Evolutionary conservation across 306 rosid species (phyloP).

Genomic region (Pyrus betulifolia): DNA sequence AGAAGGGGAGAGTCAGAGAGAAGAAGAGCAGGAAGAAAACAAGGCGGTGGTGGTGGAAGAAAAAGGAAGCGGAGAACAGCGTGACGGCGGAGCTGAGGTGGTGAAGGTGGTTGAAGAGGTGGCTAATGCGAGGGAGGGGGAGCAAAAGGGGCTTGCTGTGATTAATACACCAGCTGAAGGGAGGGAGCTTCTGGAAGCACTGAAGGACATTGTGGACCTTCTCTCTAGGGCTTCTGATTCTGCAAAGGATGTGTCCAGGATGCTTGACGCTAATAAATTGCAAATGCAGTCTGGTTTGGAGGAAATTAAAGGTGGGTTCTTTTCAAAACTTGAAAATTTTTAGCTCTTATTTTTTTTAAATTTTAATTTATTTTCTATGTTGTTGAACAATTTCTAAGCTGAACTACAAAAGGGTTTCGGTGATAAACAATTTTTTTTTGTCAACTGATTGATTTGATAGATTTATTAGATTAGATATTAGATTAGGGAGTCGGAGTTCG

Average conservation of each 20-base stretch:
- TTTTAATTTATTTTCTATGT: not conserved
- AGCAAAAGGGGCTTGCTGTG: conserved; percentile 48
- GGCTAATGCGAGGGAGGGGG: conserved; percentile 31
- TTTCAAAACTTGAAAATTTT: not conserved
- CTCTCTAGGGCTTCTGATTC: conserved; percentile 72
- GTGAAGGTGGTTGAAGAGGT: conserved; percentile 37
- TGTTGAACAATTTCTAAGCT: conserved; percentile 2
- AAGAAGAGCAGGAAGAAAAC: conserved; percentile 30
- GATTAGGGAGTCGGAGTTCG: no score
- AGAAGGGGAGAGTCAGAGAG: conserved; percentile 30
- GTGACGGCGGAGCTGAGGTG: conserved; percentile 36
- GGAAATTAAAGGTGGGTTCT: conserved; percentile 68
- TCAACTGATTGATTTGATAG: no score
- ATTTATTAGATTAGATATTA: no score
- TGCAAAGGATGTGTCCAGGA: conserved; percentile 68
- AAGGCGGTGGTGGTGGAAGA: conserved; percentile 40
- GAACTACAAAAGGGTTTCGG: conserved; percentile 4
- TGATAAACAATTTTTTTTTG: not conserved
- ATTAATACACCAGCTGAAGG: conserved; percentile 70
- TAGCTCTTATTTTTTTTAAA: not conserved
- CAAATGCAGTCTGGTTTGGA: conserved; percentile 81
- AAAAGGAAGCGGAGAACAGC: conserved; percentile 25
- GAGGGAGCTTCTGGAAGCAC: conserved; percentile 84
- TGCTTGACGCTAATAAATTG: conserved; percentile 84
- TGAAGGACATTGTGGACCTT: conserved; percentile 74